Evolutionary conservation across 2,329 filamentous ascomycete genomes (phyloP), one percentile per base, ranked within the genome.

Genomic region (Coniochaeta sp.): DNA sequence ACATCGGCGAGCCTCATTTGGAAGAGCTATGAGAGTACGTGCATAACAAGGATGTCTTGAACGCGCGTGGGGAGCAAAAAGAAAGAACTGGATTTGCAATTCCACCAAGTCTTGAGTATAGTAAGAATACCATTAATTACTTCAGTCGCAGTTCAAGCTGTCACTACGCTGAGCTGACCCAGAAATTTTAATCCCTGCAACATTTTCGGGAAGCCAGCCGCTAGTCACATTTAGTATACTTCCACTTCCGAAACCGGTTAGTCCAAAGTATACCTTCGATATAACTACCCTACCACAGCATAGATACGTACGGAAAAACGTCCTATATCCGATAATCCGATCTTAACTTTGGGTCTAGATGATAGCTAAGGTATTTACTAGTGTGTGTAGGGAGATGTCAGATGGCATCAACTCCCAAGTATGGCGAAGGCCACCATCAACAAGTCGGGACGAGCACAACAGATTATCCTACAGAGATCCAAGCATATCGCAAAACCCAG

Each of bases 1-100:
- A 81, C 84, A 75, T 83, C 87, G 75, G 82, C 83, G 80, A 85
- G 77, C 72, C 82, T 77, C 83, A 86, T 86, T 61, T 63, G 65
- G 22, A 36, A 56, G 19, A 55, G 6, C 54, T 55, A 52, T 52
- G 22, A 52, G 24, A 17, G 24, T 24, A 52, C 30, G 47, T 52
- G 26, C 47, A 52, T 30, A 12, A 52, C 16, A 52, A 4, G 5
- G 3, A 38, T 16, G 5, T 19, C n/a, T 10, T 36, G 10, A 6
- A 40, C 38, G 38, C 5, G 6, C 38, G 6, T 17, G 16, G 3
- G 34, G 10, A 36, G 14, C 10, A 36, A 40, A 3, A 40, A n/a
- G 17, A 40, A n/a, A 10, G 16, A 19, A 5, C 7, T n/a, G 16
- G 9, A 19, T 17, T 5, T 22, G 19, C 24, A 7, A 7, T 47